Evolutionary conservation across 108 stramenopile genomes (phyloP), one percentile per base, ranked within the genome.

Genomic region (Seminavis robusta): DNA sequence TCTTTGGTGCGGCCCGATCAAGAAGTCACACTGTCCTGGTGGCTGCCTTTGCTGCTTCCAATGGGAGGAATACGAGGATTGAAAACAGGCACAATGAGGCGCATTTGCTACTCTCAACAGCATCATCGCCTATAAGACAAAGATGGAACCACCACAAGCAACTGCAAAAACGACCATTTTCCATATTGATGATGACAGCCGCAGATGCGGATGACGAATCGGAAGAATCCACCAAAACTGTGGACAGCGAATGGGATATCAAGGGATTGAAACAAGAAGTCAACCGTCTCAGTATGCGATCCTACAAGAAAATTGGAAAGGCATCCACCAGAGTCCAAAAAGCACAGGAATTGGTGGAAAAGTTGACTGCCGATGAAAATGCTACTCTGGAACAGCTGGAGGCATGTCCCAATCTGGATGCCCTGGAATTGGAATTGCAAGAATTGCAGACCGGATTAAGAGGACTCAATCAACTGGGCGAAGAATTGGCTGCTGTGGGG

Each of bases 261-360:
- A 49, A 73, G 10, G 68, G 63, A 3, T 52, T 92, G 24, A 81
- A 73, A 56, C 87, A 93, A 50, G 82, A 87, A 76, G 79, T 77
- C 6, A 30, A 73, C 15, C 77, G 86, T 21, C 71, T 77, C 4
- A 69, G 63, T 16, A 53, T 79, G 5, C 81, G 91, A 36, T 76
- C 78, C 30, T 79, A 79, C 71, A 93, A 93, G 44, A 93, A 93
- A 52, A 79, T 87, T 15, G 88, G 86, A 9, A 93, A 93, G 41
- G 83, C 73, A 1, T 69, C 68, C 24, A 39, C 66, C 39, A 70
- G 84, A 3, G 45, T 84, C 20, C 39, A 51, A 45, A 74, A 74
- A 33, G 84, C 90, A 13, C 56, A 70, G 32, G 69, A 77, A n/a
- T 43, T 64, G 27, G 71, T 83, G 26, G 71, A 81, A 32, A 59